Evolutionary conservation across 1,284 basidiomycete species (phyloP), one percentile per base, ranked within the genome.

Genomic region (Ustilago lituana): DNA sequence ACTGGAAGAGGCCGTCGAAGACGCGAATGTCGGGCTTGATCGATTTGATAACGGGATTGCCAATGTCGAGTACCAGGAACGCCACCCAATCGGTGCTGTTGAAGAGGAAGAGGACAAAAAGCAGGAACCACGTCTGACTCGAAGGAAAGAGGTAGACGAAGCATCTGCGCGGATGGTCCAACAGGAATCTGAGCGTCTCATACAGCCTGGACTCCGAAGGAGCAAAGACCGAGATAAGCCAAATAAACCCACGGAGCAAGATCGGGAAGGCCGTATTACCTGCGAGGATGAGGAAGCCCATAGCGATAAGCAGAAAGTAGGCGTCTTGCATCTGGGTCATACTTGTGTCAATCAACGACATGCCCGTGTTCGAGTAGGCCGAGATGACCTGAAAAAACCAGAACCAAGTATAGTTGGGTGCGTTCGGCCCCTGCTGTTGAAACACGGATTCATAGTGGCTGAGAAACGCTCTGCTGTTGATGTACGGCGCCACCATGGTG

Each of bases 101-200:
- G 29, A 97, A 85, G 4, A 85, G 77, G 9, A 90, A 37, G 38
- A 96, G 89, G 3, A 84, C 79, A 22, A 87, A 86, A 0, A 93
- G 69, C 14, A 97, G 87, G 74, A 94, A 92, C 92, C 93, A 95
- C 2, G 94, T 98, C 80, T 98, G 94, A 70, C 74, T 74, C 0
- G 92, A 90, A 0, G 95, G 95, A 77, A 98, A 98, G 7, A 98
- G 87, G 82, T 96, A 94, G 37, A 95, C 89, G 80, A 93, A 98
- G 84, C 95, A 86, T 59, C 94, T 88, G 22, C 94, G 88, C n/a
- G 95, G 95, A 78, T 98, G 95, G 79, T 98, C 94, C 17, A 98
- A 87, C 6, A 98, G 86, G 82, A 98, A 98, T 57, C 89, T 89
- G 2, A 96, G 84, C 0, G 93, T 93, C 83, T 96, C 92, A 58